Percentiles rank a stretch among this genome's conserved stretches.
Conservation (phyloP, 768 basidiomycete genomes). For the Boletus coccyginus region DNA sequence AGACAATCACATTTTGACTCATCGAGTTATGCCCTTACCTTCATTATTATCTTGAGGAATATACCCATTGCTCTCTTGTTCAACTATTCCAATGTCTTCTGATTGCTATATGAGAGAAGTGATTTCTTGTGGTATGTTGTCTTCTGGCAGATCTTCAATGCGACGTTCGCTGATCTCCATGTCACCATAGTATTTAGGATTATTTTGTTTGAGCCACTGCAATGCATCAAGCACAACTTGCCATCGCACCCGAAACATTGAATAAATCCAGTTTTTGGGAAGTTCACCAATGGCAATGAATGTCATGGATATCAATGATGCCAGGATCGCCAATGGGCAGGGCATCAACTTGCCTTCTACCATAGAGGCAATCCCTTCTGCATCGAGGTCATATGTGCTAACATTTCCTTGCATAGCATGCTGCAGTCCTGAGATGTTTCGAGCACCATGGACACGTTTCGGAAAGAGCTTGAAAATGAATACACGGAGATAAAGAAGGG, state of each 20-base stretch:
- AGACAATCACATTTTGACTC: no score
- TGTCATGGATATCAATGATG: conserved; percentile 33
- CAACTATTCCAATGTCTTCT: conserved; percentile 37
- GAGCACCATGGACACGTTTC: background rate
- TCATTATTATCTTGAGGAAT: background rate
- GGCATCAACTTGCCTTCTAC: conserved; percentile 37
- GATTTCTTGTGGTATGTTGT: conserved; percentile 34
- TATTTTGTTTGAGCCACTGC: conserved; percentile 36
- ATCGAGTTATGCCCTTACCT: no score
- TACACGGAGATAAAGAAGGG: no score
- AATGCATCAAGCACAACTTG: conserved; percentile 29
- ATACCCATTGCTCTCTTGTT: conserved; percentile 20
- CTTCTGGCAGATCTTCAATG: conserved; percentile 28
- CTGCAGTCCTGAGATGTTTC: no score
- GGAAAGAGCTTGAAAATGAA: no score
- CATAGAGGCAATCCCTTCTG: conserved; percentile 29
- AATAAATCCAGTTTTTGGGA: conserved; percentile 26
- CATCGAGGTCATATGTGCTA: conserved; percentile 28
- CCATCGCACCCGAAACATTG: conserved; percentile 35
- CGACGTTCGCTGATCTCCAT: conserved; percentile 22
- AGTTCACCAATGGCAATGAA: conserved; percentile 33
- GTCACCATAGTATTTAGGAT: conserved; percentile 29
- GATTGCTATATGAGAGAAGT: conserved; percentile 21
- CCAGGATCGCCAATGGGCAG: conserved; percentile 21
- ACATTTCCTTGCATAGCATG: conserved; percentile 35